Evolutionary conservation across 208 protist genomes (phyloP).

Genomic region (Trypanosoma brucei): DNA sequence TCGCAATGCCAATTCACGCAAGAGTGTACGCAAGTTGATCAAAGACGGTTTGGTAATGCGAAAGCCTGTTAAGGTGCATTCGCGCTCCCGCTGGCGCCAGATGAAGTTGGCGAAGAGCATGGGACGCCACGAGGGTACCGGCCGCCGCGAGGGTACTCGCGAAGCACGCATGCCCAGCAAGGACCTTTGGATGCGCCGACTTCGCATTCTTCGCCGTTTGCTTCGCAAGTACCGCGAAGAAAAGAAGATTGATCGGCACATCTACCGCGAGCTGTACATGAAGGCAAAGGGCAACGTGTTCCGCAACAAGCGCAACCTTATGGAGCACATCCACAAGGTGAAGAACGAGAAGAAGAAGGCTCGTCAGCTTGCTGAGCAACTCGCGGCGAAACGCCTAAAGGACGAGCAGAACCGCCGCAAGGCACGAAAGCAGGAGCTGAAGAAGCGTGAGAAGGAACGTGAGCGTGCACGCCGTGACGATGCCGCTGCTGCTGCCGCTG

Average conservation of each 20-base stretch:
- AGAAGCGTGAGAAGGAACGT: conserved; percentile 73
- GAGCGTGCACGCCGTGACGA: conserved; percentile 63
- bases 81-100: conserved; percentile 89
- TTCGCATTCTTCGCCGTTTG: conserved; percentile 96
- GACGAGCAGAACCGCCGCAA: conserved; percentile 69
- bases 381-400: conserved; percentile 64
- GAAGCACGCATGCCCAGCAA: conserved; percentile 97
- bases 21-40: conserved; percentile 95
- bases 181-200: conserved; percentile 97
- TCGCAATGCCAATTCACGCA: conserved; percentile 96
- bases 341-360: conserved; percentile 96
- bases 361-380: conserved; percentile 91
- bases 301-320: conserved; percentile 99
- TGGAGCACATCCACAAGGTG: conserved; percentile 98
- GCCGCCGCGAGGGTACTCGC: conserved; percentile 95
- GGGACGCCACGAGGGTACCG: conserved; percentile 92
- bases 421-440: conserved; percentile 66
- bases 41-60: conserved; percentile 97
- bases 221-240: conserved; percentile 97
- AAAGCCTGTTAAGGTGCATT: conserved; percentile 94
- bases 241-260: conserved; percentile 97
- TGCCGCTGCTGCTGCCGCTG: conserved; percentile 36
- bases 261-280: conserved; percentile 97
- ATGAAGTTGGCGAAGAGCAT: conserved; percentile 90
- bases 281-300: conserved; percentile 99